phyloP scores from a whole-genome alignment of 345 rosid species.

The Arabis hirsuta region DNA sequence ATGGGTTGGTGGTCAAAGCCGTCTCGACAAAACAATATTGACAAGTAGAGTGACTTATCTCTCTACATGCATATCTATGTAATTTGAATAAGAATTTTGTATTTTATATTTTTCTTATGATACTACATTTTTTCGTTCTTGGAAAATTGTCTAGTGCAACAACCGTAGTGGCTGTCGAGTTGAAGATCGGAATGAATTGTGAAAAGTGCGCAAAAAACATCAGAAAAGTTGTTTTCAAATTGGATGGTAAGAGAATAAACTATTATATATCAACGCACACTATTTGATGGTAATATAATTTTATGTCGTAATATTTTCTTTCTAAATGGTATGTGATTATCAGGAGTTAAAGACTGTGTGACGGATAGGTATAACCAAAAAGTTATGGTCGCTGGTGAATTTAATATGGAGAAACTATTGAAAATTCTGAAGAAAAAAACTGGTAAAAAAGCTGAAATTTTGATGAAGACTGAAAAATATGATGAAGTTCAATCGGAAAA shows the following conservation, averaged over 20 bases:
- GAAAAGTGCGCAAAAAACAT: neutral
- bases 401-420: neutral
- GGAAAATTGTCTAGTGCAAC: neutral
- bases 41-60: neutral
- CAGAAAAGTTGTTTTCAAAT: neutral
- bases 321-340: neutral
- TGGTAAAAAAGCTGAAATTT: constrained; percentile 2
- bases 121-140: neutral
- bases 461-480: neutral
- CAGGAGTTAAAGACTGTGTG: constrained; percentile 14
- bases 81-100: neutral
- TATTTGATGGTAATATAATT: neutral
- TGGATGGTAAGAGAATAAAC: constrained; percentile 6
- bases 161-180: neutral
- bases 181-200: neutral
- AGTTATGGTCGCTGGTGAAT: constrained; percentile 11
- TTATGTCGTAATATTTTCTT: neutral
- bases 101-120: neutral
- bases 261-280: neutral
- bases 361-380: neutral
- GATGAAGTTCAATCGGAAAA: too few species aligned
- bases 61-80: neutral
- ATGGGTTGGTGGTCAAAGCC: neutral
- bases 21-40: neutral
- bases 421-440: neutral